A percentile compares a stretch with the other conserved stretches of the same genome.
Evolutionary conservation across 139 green algal genomes (phyloP).

Genomic region (Chlamydomonas incerta): DNA sequence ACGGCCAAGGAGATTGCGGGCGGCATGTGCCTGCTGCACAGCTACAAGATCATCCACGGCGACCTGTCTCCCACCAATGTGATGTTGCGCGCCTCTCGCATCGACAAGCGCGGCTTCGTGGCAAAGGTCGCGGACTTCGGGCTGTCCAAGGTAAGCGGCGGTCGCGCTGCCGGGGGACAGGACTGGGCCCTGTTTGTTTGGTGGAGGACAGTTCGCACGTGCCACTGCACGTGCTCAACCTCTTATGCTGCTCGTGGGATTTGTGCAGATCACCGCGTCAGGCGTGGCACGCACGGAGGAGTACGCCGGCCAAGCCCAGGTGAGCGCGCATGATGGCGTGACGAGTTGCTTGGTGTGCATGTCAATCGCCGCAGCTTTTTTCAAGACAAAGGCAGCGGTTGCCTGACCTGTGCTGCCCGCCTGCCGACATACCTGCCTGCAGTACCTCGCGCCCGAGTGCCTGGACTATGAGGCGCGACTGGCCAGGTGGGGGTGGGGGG

Average conservation of each 20-base stretch:
- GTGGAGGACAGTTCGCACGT: no score
- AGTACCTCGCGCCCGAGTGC: conserved; percentile 32
- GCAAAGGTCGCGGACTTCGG: conserved; percentile 40
- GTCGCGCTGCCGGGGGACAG: no score
- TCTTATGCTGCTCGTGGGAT: no score
- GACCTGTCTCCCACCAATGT: conserved; percentile 52
- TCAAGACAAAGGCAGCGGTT: no score
- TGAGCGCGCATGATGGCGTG: no score
- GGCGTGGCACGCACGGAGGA: conserved; percentile 20
- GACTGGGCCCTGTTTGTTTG: no score
- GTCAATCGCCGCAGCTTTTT: no score
- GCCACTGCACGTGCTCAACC: no score
- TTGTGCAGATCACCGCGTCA: background rate
- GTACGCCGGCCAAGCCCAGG: conserved; percentile 11
- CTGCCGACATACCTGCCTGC: no score
- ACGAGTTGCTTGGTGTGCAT: no score
- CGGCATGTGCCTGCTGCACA: conserved; percentile 61
- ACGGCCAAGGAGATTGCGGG: conserved; percentile 50
- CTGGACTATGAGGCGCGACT: conserved; percentile 30
- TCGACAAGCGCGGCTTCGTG: conserved; percentile 41
- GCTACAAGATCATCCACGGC: conserved; percentile 56
- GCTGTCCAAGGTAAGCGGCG: no score
- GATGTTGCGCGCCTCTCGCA: conserved; percentile 6
- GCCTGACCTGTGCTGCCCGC: no score
- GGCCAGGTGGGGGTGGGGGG: background rate